Percentiles rank a stretch among this genome's conserved stretches.
Conservation (phyloP, 805 yeast species). For the Candida mattraensis region DNA sequence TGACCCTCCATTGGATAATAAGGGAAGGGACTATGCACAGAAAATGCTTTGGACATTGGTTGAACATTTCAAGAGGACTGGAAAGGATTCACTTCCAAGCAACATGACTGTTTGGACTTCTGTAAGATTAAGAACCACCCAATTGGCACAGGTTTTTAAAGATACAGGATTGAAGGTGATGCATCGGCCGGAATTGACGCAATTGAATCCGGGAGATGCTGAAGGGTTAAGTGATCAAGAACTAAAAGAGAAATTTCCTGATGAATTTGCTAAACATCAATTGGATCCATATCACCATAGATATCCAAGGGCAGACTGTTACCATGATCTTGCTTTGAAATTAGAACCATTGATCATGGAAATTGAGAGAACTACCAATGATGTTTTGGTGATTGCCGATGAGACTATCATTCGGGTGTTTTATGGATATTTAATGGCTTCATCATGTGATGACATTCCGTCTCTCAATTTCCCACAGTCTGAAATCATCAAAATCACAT, state of each 20-base stretch:
- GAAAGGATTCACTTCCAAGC: slow-evolving; percentile 26
- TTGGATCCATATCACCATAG: slow-evolving; percentile 91
- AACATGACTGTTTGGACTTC: slow-evolving; percentile 91
- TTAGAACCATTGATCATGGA: slow-evolving; percentile 91
- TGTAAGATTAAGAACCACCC: slow-evolving; percentile 77
- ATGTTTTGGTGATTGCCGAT: slow-evolving; percentile 87
- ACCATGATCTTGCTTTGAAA: slow-evolving; percentile 93
- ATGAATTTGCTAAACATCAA: slow-evolving; percentile 62
- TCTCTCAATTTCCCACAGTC: slow-evolving; percentile 71
- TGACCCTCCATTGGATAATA: slow-evolving; percentile 81
- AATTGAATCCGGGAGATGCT: slow-evolving; percentile 84
- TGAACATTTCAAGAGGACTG: slow-evolving; percentile 26
- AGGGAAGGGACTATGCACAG: slow-evolving; percentile 67
- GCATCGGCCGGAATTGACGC: slow-evolving; percentile 81
- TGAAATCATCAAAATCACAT: slow-evolving; percentile 83
- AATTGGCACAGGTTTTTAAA: slow-evolving; percentile 71
- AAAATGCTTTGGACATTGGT: slow-evolving; percentile 59
- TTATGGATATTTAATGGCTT: slow-evolving; percentile 94
- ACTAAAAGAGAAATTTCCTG: slow-evolving; percentile 59
- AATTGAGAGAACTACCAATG: slow-evolving; percentile 89
- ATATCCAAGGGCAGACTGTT: slow-evolving; percentile 89
- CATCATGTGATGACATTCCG: slow-evolving; percentile 85
- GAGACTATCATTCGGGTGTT: slow-evolving; percentile 86
- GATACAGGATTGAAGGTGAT: slow-evolving; percentile 62
- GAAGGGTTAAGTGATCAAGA: slow-evolving; percentile 67